phyloP scores from a whole-genome alignment of 345 rosid genomes.

The Reutealis trisperma region DNA sequence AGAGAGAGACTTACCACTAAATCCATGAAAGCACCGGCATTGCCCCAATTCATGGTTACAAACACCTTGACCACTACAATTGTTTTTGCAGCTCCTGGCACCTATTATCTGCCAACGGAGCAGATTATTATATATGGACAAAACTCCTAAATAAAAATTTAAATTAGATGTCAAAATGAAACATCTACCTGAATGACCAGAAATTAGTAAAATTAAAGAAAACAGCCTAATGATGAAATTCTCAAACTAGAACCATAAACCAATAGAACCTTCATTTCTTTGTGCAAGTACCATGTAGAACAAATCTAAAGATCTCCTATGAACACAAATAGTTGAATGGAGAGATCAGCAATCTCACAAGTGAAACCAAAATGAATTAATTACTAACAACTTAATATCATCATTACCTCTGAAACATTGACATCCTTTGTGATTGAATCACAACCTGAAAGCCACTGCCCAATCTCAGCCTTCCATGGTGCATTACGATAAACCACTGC shows the following conservation, averaged over 20 bases:
- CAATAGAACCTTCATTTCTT: background rate
- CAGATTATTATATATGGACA: background rate
- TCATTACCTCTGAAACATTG: slow-evolving; percentile 58
- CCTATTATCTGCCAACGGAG: slow-evolving; percentile 60
- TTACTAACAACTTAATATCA: background rate
- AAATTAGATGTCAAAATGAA: background rate
- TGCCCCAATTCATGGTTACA: slow-evolving; percentile 79
- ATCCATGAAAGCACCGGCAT: slow-evolving; percentile 93
- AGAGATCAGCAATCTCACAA: background rate
- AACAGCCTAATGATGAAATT: background rate
- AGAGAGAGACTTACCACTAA: slow-evolving; percentile 53
- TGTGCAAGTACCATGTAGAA: background rate
- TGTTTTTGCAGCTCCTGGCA: slow-evolving; percentile 62
- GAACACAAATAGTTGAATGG: background rate
- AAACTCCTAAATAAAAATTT: background rate
- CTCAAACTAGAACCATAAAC: slow-evolving; percentile 3
- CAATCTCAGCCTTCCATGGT: slow-evolving; percentile 85
- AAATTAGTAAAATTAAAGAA: background rate
- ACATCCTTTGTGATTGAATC: slow-evolving; percentile 57
- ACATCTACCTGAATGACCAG: background rate
- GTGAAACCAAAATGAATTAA: background rate
- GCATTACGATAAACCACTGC: slow-evolving; percentile 76
- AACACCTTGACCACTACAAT: slow-evolving; percentile 84
- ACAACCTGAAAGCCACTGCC: slow-evolving; percentile 91
- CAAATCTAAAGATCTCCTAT: background rate